Evolutionary conservation across 805 yeast species (phyloP).

Genomic region (Babjeviella inositovora): DNA sequence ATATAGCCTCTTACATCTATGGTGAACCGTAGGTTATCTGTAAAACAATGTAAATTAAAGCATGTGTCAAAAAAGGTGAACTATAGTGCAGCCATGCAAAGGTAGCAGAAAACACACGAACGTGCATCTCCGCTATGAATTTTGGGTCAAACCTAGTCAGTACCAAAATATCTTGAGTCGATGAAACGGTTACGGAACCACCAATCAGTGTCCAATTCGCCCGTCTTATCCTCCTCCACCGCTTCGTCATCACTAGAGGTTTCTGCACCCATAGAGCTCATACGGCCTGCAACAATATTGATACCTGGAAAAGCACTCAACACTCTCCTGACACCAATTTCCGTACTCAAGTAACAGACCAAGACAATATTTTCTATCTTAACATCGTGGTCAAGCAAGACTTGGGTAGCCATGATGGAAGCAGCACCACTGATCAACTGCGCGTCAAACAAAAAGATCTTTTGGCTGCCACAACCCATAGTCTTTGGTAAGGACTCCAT

Average conservation of each 20-base stretch:
- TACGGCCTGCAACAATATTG: slow-evolving; percentile 50
- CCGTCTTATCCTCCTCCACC: slow-evolving; percentile 9
- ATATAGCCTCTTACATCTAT: too few species aligned
- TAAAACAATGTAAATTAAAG: too few species aligned
- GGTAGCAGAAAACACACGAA: too few species aligned
- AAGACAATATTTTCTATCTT: slow-evolving; percentile 43
- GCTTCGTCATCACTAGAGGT: slow-evolving; percentile 1
- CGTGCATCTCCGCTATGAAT: slow-evolving; percentile 1
- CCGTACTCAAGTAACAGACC: slow-evolving; percentile 63
- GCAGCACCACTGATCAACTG: slow-evolving; percentile 90
- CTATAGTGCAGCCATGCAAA: too few species aligned
- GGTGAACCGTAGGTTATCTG: too few species aligned
- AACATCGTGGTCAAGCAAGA: slow-evolving; percentile 69
- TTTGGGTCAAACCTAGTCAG: slow-evolving; percentile 10
- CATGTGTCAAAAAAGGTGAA: too few species aligned
- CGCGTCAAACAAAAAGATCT: slow-evolving; percentile 65
- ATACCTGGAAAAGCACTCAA: slow-evolving; percentile 60
- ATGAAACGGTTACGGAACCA: slow-evolving; percentile 55
- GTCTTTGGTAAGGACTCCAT: slow-evolving; percentile 54
- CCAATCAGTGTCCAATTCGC: slow-evolving; percentile 31
- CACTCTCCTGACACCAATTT: slow-evolving; percentile 59
- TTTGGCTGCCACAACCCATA: too few species aligned
- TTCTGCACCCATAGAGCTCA: slow-evolving; percentile 21
- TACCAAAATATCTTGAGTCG: slow-evolving; percentile 69
- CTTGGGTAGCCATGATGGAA: slow-evolving; percentile 85